phyloP scores from a whole-genome alignment of 345 rosid genomes.

The Eucalyptus victrix region DNA sequence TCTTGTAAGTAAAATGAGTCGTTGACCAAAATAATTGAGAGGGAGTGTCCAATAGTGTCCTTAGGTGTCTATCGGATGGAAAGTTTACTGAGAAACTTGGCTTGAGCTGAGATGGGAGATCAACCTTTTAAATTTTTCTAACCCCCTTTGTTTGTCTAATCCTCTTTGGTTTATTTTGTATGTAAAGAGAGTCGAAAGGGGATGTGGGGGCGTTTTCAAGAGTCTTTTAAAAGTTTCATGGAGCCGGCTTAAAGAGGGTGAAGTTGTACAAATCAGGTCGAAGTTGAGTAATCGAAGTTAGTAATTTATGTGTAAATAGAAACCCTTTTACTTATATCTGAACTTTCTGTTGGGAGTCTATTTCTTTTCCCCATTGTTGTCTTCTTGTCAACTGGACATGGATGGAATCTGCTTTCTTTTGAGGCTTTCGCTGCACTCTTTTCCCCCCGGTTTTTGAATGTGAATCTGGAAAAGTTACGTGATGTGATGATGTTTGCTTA shows the following conservation, averaged over 20 bases:
- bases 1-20: not conserved
- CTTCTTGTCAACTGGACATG: not conserved
- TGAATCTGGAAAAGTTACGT: not conserved
- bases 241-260: constrained; percentile 1
- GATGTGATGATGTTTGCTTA: constrained; percentile 9
- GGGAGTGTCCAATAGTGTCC: not conserved
- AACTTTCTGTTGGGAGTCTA: not conserved
- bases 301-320: not conserved
- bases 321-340: not conserved
- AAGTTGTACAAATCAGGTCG: constrained; percentile 24
- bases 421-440: not conserved
- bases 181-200: not conserved
- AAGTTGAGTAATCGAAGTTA: not conserved
- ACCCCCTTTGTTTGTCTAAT: not conserved
- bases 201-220: not conserved
- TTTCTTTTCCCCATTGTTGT: not conserved
- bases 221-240: not conserved
- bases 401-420: not conserved
- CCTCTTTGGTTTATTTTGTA: not conserved
- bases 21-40: not conserved
- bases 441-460: not conserved
- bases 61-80: not conserved
- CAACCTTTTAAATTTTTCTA: not conserved
- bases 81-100: not conserved
- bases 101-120: not conserved